phyloP scores from a whole-genome alignment of 306 rosid genomes.

The Sicyos baderoa region DNA sequence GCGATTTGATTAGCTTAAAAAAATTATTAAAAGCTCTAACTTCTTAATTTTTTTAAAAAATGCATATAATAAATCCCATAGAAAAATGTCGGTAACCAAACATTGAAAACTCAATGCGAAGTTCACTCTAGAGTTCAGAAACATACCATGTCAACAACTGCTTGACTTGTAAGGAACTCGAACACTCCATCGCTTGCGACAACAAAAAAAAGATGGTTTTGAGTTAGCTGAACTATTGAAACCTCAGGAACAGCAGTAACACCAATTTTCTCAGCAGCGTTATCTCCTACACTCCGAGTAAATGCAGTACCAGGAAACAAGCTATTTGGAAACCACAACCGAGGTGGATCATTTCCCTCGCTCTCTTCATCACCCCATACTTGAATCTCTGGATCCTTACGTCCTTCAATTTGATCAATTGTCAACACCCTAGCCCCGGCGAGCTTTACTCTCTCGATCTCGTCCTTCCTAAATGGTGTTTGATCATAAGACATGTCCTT shows the following conservation, averaged over 20 bases:
- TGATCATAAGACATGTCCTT: conserved; percentile 81
- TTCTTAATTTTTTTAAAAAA: too few species aligned
- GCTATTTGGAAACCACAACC: conserved; percentile 78
- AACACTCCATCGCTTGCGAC: conserved; percentile 96
- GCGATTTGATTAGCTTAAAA: too few species aligned
- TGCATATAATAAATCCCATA: background rate
- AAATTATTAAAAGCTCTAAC: too few species aligned
- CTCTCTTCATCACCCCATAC: conserved; percentile 88
- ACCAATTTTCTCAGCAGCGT: conserved; percentile 77
- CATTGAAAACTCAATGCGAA: background rate
- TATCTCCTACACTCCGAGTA: conserved; percentile 94
- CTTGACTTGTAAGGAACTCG: conserved; percentile 86
- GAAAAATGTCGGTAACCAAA: background rate
- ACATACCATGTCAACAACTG: conserved; percentile 82
- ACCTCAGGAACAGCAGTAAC: conserved; percentile 85
- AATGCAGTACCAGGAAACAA: conserved; percentile 92
- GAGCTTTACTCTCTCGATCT: conserved; percentile 73
- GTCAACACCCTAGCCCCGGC: conserved; percentile 87
- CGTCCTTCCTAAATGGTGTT: conserved; percentile 91
- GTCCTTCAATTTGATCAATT: conserved; percentile 87
- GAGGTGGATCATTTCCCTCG: conserved; percentile 77
- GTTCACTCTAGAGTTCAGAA: background rate
- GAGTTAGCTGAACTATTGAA: conserved; percentile 48
- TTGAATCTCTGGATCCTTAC: conserved; percentile 71
- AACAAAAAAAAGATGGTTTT: conserved; percentile 75